Evolutionary conservation across 106 monocot genomes (phyloP), one percentile per base, ranked within the genome.

Genomic region (Xerophyta viscosa): DNA sequence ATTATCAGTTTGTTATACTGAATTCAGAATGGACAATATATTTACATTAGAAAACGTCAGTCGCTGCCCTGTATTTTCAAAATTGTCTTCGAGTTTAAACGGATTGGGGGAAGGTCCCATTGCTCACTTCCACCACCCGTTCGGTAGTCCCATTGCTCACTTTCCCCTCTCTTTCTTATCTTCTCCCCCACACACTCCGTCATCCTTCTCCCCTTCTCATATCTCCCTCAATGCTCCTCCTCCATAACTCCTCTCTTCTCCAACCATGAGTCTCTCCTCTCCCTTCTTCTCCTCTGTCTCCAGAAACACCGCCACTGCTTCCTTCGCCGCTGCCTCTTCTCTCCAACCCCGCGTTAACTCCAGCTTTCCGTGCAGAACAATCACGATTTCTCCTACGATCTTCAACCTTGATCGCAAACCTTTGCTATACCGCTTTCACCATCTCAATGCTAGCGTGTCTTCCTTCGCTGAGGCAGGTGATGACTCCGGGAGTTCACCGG

Each of bases 391-490:
- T 41, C 14, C 3, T 10, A 12, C 12, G 27, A 27, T 10, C 25
- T 29, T 26, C 31, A 13, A 25, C 26, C 24, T 12, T 37, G 5
- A 10, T 37, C 26, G 23, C 41, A 28, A 20, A 11, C 49, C 20
- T 22, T 20, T 24, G 7, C 24, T 48, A 5, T 21, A 21, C 58
- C 42, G 43, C 18, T 45, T 15, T 27, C 51, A 46, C 7, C 27
- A 31, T 13, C 63, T 54, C 13, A 37, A 45, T 10, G 74, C 93
- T 13, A 60, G 63, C 29, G 10, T 66, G 19, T 81, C 87, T 50
- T 92, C 84, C 55, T 80, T 72, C 24, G 66, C 82, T 8, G 57
- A 58, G 19, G 60, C 74, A 8, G 84, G 71, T 4, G 54, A 62
- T 43, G 65, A 57, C 3, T 21, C 67, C 25, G 20, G 12, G 6